Evolutionary conservation across 352 stramenopile species (phyloP).

Genomic region (Phytopythium vexans): DNA sequence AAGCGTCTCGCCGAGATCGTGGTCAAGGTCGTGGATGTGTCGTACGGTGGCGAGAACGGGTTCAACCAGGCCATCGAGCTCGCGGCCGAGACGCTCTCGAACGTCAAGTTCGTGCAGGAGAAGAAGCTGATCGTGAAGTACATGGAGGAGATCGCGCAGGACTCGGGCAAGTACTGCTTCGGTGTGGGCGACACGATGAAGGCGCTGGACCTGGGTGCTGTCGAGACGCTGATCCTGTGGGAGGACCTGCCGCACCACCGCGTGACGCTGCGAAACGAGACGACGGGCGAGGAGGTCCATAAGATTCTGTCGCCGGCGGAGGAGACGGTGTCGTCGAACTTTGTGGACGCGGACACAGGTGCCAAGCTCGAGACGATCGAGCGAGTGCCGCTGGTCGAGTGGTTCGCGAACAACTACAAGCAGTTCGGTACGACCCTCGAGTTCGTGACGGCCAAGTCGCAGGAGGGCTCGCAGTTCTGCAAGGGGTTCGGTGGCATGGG

Average conservation of each 20-base stretch:
- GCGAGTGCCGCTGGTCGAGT: conserved; percentile 97
- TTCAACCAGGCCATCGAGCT: conserved; percentile 99
- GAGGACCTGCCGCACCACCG: conserved; percentile 97
- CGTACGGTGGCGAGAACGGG: conserved; percentile 98
- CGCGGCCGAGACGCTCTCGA: conserved; percentile 94
- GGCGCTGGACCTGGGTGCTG: conserved; percentile 96
- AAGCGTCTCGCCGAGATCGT: conserved; percentile 94
- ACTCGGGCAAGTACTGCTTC: conserved; percentile 99
- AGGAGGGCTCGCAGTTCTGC: conserved; percentile 99
- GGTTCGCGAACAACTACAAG: conserved; percentile 99
- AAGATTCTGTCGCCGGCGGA: conserved; percentile 85
- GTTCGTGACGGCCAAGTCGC: conserved; percentile 97
- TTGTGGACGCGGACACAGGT: conserved; percentile 93
- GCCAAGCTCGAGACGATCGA: conserved; percentile 97
- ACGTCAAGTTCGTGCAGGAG: conserved; percentile 99
- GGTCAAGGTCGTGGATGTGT: conserved; percentile 99
- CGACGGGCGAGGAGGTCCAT: conserved; percentile 79
- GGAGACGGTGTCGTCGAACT: conserved; percentile 94
- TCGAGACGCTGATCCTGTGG: conserved; percentile 99
- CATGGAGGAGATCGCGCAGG: conserved; percentile 99
- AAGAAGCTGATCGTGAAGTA: conserved; percentile 99
- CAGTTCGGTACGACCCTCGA: conserved; percentile 97
- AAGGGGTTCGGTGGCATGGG: conserved; percentile 99
- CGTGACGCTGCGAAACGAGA: conserved; percentile 93
- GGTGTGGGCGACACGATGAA: conserved; percentile 98